These are phyloP conservation scores for Fomitopsis schrenkii DNA, from an alignment of 1,284 basidiomycete species.

Conservation along the genomic window DNA sequence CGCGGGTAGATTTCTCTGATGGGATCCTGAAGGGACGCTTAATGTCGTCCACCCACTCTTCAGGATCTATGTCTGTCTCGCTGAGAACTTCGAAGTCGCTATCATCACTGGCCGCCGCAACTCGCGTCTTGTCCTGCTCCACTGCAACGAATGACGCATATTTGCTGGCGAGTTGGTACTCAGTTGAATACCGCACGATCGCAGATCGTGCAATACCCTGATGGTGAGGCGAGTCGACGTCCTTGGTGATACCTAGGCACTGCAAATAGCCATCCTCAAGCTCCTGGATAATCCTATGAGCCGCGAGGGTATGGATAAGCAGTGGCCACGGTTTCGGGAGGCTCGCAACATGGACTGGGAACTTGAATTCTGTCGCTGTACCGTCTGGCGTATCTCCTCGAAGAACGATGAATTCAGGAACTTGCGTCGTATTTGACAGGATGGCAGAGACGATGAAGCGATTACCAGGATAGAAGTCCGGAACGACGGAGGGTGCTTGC, in stretches of 20 bases:
- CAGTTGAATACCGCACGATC: conserved; percentile 44
- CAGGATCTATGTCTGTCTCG: not conserved
- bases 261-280: conserved; percentile 30
- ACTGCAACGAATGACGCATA: conserved; percentile 57
- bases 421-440: conserved; percentile 16
- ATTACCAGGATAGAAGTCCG: conserved; percentile 38
- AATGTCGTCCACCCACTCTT: not conserved
- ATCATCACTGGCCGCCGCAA: not conserved
- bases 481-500: conserved; percentile 39
- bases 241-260: not conserved
- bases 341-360: conserved; percentile 30
- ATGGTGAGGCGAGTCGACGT: not conserved
- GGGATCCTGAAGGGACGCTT: too few relatives aligned
- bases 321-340: conserved; percentile 16
- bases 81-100: not conserved
- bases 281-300: conserved; percentile 47
- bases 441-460: conserved; percentile 45
- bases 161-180: conserved; percentile 47
- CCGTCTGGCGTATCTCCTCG: conserved; percentile 31
- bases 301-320: conserved; percentile 49
- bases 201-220: conserved; percentile 37
- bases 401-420: conserved; percentile 37
- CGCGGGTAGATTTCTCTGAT: too few relatives aligned
- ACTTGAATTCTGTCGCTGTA: conserved; percentile 27
- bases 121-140: conserved; percentile 19